Evolutionary conservation across 2,329 filamentous ascomycete species (phyloP).

Genomic region (Scolecobasidium constrictum): DNA sequence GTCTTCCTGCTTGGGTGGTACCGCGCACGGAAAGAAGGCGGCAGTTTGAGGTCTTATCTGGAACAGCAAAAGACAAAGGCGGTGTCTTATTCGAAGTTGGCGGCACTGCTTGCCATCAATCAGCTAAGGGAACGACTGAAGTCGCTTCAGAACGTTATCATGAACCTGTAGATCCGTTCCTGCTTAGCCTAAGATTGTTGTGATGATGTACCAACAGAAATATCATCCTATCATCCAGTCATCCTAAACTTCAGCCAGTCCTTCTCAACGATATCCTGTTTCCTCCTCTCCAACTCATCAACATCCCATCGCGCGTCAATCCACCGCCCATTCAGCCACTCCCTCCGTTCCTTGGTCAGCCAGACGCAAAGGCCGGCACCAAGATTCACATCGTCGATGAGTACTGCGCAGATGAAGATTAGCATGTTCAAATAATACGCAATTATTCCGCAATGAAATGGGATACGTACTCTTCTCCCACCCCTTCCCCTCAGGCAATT

Average conservation of each 20-base stretch:
- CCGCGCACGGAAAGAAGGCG: not conserved
- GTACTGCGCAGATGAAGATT: not conserved
- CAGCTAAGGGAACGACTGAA: not conserved
- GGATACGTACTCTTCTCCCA: conserved; percentile 5
- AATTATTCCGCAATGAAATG: not conserved
- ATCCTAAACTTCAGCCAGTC: conserved; percentile 18
- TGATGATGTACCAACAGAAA: too few species aligned
- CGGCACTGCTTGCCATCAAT: not conserved
- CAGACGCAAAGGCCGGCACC: conserved; percentile 24
- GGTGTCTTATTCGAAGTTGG: not conserved
- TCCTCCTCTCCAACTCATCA: conserved; percentile 18
- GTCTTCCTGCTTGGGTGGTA: not conserved
- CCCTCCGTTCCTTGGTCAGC: conserved; percentile 18
- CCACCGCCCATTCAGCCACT: conserved; percentile 21
- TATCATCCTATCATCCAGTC: conserved; percentile 3
- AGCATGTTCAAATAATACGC: not conserved
- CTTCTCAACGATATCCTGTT: conserved; percentile 14
- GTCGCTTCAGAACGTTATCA: not conserved
- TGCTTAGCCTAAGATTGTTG: too few species aligned
- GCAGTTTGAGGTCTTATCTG: not conserved
- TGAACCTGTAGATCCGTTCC: too few species aligned
- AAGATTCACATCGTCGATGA: conserved; percentile 15
- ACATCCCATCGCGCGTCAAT: conserved; percentile 21
- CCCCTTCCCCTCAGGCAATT: conserved; percentile 3
- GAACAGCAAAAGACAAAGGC: not conserved